Conservation (phyloP, 768 basidiomycete genomes). For the Mycena epipterygia region DNA sequence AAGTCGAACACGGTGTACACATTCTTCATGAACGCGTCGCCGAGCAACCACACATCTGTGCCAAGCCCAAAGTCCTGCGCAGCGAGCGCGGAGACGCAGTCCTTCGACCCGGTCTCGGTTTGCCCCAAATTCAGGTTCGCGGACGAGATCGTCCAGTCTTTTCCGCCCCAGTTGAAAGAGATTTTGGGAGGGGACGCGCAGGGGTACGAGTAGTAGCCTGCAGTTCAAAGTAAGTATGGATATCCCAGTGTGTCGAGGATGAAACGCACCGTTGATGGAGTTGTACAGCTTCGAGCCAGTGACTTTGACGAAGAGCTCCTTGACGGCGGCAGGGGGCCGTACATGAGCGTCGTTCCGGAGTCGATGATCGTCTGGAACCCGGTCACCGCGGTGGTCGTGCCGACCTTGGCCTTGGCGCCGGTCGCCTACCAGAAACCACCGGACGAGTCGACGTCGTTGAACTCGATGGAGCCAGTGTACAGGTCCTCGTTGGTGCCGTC, state of each 20-base stretch:
- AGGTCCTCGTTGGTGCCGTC: slow-evolving; percentile 62
- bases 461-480: slow-evolving; percentile 61
- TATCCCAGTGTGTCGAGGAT: slow-evolving; percentile 9
- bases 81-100: slow-evolving; percentile 65
- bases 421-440: slow-evolving; percentile 45
- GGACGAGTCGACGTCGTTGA: slow-evolving; percentile 39
- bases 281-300: slow-evolving; percentile 39
- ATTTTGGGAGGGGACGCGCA: slow-evolving; percentile 44
- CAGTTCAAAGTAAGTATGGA: slow-evolving; percentile 1
- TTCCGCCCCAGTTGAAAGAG: slow-evolving; percentile 54
- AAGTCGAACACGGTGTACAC: slow-evolving; percentile 58
- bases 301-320: slow-evolving; percentile 42
- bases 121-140: slow-evolving; percentile 54
- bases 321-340: slow-evolving; percentile 44
- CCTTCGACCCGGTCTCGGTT: slow-evolving; percentile 57
- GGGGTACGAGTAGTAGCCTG: slow-evolving; percentile 33
- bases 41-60: slow-evolving; percentile 50
- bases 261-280: slow-evolving; percentile 31
- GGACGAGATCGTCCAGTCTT: slow-evolving; percentile 59
- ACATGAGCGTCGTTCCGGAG: slow-evolving; percentile 52
- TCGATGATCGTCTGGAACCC: slow-evolving; percentile 48
- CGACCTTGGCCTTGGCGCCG: slow-evolving; percentile 31
- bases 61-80: slow-evolving; percentile 50
- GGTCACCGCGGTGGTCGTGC: slow-evolving; percentile 14
- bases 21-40: slow-evolving; percentile 52